These are phyloP conservation scores for Candida mattraensis DNA, from an alignment of 805 yeast species.

Conservation along the genomic window DNA sequence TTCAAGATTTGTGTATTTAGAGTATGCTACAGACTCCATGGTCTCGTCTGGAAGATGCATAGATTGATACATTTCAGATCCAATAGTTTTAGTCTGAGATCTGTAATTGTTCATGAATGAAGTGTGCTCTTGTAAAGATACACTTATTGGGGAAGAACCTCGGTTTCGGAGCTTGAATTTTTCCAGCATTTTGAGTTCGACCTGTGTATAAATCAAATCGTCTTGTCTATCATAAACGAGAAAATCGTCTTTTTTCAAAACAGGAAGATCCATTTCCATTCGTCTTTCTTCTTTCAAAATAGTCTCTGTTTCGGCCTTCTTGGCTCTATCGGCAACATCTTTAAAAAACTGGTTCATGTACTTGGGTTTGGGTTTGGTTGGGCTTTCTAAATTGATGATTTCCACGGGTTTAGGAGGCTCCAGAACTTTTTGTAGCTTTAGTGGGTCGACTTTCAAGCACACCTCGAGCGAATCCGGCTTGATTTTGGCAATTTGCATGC, in stretches of 20 bases:
- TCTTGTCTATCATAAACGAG: slow-evolving; percentile 33
- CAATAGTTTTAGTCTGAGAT: neutral
- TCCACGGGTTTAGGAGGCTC: slow-evolving; percentile 4
- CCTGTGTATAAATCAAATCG: neutral
- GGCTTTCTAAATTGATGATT: slow-evolving; percentile 2
- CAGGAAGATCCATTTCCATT: slow-evolving; percentile 32
- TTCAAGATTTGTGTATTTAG: slow-evolving; percentile 6
- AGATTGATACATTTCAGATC: neutral
- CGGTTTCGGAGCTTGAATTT: neutral
- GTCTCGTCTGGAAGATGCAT: slow-evolving; percentile 4
- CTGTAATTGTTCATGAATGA: slow-evolving; percentile 7
- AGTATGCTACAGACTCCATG: slow-evolving; percentile 2
- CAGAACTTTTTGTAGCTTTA: slow-evolving; percentile 5
- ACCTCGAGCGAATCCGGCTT: slow-evolving; percentile 15
- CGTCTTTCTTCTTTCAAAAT: slow-evolving; percentile 27
- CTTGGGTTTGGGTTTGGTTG: slow-evolving; percentile 12
- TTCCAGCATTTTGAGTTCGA: neutral
- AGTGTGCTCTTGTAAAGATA: slow-evolving; percentile 2
- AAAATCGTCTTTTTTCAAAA: slow-evolving; percentile 31
- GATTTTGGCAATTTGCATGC: slow-evolving; percentile 10
- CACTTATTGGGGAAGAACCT: neutral
- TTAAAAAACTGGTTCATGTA: slow-evolving; percentile 31
- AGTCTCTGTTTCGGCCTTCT: slow-evolving; percentile 17
- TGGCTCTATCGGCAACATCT: slow-evolving; percentile 39
- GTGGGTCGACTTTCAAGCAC: slow-evolving; percentile 15